Evolutionary conservation across 495 filamentous ascomycete species (phyloP).

Genomic region (Antarctomyces pellizariae): DNA sequence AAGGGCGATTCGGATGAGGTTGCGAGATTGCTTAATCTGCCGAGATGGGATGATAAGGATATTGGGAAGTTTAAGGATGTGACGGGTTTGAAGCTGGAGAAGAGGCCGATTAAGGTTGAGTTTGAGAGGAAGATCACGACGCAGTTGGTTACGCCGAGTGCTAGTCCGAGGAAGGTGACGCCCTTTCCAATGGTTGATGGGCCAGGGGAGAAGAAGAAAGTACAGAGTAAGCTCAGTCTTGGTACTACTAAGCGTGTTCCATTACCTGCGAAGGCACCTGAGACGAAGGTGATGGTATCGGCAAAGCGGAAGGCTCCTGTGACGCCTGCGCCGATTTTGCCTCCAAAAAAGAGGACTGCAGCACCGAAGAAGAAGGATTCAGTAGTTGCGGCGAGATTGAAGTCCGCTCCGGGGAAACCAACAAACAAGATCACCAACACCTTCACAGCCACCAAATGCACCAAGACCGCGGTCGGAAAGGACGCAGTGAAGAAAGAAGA

Average conservation of each 20-base stretch:
- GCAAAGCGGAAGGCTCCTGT: conserved; percentile 24
- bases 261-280: conserved; percentile 12
- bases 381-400: conserved; percentile 9
- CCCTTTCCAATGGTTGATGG: too few species aligned
- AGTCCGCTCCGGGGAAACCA: conserved; percentile 4
- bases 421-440: conserved; percentile 8
- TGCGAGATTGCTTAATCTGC: conserved; percentile 48
- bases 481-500: conserved; percentile 11
- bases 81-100: too few species aligned
- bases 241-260: conserved; percentile 15
- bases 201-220: conserved; percentile 6
- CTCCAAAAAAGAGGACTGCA: conserved; percentile 20
- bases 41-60: conserved; percentile 45
- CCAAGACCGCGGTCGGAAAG: conserved; percentile 13
- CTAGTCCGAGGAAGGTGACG: conserved; percentile 8
- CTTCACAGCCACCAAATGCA: conserved; percentile 6
- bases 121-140: conserved; percentile 13
- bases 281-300: conserved; percentile 6
- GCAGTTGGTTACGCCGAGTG: too few species aligned
- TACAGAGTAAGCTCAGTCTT: conserved; percentile 7
- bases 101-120: conserved; percentile 19
- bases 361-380: conserved; percentile 8
- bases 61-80: conserved; percentile 22
- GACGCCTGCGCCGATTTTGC: conserved; percentile 40
- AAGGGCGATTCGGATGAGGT: conserved; percentile 74